A percentile compares a stretch with the other conserved stretches of the same genome.
phyloP scores from a whole-genome alignment of 2,329 filamentous ascomycete species.

The Cladosporium phlei region DNA sequence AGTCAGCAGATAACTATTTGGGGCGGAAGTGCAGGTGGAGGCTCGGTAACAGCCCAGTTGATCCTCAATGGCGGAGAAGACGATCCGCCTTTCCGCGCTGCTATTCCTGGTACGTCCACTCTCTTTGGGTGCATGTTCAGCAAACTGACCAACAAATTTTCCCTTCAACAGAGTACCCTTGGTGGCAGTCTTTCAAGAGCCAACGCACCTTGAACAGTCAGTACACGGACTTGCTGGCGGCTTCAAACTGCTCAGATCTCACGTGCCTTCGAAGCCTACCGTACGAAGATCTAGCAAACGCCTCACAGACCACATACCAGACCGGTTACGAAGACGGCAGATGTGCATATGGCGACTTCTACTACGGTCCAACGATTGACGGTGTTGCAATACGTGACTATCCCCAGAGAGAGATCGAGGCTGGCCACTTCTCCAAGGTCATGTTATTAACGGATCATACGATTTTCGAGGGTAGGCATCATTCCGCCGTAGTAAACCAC shows the following conservation, averaged over 20 bases:
- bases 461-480: constrained; percentile 22
- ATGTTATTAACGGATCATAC: constrained; percentile 34
- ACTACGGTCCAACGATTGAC: constrained; percentile 35
- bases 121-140: not conserved
- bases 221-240: constrained; percentile 16
- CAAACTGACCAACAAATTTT: not conserved
- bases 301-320: not conserved
- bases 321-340: not conserved
- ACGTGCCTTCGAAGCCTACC: constrained; percentile 23
- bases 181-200: constrained; percentile 30
- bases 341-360: not conserved
- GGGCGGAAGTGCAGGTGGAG: constrained; percentile 27
- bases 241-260: constrained; percentile 29
- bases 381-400: constrained; percentile 35
- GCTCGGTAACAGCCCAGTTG: constrained; percentile 16
- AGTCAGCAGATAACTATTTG: not conserved
- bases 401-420: constrained; percentile 30
- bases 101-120: constrained; percentile 26
- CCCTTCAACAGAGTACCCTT: constrained; percentile 25
- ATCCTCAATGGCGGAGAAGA: constrained; percentile 27
- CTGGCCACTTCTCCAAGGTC: constrained; percentile 32
- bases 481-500: not conserved
- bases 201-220: constrained; percentile 15
- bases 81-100: constrained; percentile 38
- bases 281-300: not conserved